Evolutionary conservation across 1,284 basidiomycete species (phyloP), one percentile per base, ranked within the genome.

Genomic region (Rhodofomes roseus): DNA sequence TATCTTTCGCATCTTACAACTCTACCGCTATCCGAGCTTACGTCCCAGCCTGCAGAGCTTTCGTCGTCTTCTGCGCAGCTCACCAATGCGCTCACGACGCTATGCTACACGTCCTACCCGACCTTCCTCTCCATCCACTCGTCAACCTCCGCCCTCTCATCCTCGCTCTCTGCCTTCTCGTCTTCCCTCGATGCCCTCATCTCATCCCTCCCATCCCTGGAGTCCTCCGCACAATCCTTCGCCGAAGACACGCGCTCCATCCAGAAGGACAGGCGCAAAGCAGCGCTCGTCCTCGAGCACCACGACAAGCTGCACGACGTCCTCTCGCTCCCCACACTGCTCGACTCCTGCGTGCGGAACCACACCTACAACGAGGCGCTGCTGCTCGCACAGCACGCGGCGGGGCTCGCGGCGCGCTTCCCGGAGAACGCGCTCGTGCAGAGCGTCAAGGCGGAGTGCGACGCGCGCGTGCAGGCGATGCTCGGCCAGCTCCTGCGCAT

Each of bases 291-390:
- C 12, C 84, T 93, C 60, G 93, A 96, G 66, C 90, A 96, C 67
- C 90, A 94, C 71, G 93, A 95, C 70, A 94, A 94, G 72, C 84
- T 98, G 58, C 83, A 91, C 64, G 95, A 97, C 71, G 77, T 97
- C 34, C 85, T 98, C 61, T 94, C 96, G 66, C 85, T 96, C 54
- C 95, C 95, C 5, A 79, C 90, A 54, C 82, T 98, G 27, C 91
- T 96, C 66, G 92, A 96, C 69, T 93, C 94, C 0, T 97, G 94
- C 67, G 90, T 96, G 14, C 83, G 93, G 25, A 95, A 94, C 68
- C 93, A 93, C 7, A 90, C 93, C 74, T 96, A 95, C 75, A 81
- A 87, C 55, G 96, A 98, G 71, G 95, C 94, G 0, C 83, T 98
- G 60, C 89, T 94, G 54, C 82, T 96, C 11, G 80, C 88, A 1